phyloP scores from a whole-genome alignment of 345 rosid genomes.

The Heritiera littoralis region DNA sequence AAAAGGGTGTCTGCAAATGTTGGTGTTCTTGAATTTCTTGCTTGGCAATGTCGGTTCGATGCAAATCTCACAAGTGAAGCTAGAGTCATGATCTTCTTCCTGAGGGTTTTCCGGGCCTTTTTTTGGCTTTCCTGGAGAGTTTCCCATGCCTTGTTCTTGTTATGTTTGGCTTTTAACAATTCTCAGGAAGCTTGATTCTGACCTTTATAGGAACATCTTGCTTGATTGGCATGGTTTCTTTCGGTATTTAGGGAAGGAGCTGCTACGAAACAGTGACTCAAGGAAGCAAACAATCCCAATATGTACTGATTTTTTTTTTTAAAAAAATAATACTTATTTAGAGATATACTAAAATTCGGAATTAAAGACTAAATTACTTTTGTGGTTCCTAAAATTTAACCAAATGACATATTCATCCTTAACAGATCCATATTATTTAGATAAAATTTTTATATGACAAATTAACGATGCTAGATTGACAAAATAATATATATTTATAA shows the following conservation, averaged over 20 bases:
- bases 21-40: constrained; percentile 7
- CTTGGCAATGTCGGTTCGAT: background rate
- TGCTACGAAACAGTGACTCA: background rate
- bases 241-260: background rate
- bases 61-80: constrained; percentile 13
- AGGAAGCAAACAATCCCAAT: background rate
- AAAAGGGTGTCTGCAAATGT: background rate
- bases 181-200: background rate
- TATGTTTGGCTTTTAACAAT: background rate
- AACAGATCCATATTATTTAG: too few species aligned
- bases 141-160: background rate
- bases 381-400: background rate
- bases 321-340: background rate
- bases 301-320: background rate
- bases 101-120: background rate
- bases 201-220: background rate
- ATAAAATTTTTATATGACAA: too few species aligned
- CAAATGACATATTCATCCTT: background rate
- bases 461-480: too few species aligned
- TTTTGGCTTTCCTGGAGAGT: background rate
- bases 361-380: background rate
- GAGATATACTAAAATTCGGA: background rate
- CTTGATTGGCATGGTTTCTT: background rate
- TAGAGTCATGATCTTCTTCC: background rate
- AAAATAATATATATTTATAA: too few species aligned